A percentile compares a stretch with the other conserved stretches of the same genome.
Conservation (phyloP, 73 alveolate species). For the Symbiodinium pilosum region DNA sequence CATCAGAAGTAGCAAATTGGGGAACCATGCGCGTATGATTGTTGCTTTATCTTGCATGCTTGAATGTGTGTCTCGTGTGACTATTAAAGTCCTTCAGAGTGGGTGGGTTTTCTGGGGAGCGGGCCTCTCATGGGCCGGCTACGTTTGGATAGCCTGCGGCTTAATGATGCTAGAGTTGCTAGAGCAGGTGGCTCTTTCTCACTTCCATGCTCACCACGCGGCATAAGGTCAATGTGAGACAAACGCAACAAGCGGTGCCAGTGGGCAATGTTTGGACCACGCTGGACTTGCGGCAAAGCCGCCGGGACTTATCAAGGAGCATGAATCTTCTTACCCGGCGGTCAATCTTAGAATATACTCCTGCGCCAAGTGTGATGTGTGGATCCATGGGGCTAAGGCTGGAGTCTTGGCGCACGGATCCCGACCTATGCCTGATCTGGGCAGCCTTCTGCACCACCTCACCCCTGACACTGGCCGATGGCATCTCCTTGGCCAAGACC, state of each 20-base stretch:
- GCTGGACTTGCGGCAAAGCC: slow-evolving; percentile 68
- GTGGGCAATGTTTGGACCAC: not conserved
- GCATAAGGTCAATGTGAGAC: slow-evolving; percentile 3
- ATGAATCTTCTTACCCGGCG: not conserved
- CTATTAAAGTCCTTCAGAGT: not conserved
- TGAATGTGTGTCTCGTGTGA: not conserved
- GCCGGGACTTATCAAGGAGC: not conserved
- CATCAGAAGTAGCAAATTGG: not conserved
- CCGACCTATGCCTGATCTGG: slow-evolving; percentile 63
- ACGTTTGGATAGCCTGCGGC: not conserved
- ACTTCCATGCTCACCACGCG: no score
- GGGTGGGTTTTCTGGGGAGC: not conserved
- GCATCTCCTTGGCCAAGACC: slow-evolving; percentile 75
- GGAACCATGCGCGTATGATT: no score
- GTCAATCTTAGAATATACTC: no score
- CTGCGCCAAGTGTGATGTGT: not conserved
- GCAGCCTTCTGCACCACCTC: slow-evolving; percentile 62
- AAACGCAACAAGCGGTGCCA: not conserved
- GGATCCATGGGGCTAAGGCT: not conserved
- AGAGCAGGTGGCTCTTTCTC: no score
- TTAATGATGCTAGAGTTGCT: no score
- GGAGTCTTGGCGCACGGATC: slow-evolving; percentile 77
- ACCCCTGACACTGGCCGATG: slow-evolving; percentile 78
- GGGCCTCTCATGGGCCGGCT: slow-evolving; percentile 24
- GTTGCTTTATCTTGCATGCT: not conserved